These are phyloP conservation scores for Metschnikowia rubicola DNA, from an alignment of 805 yeast genomes.

Conservation along the genomic window DNA sequence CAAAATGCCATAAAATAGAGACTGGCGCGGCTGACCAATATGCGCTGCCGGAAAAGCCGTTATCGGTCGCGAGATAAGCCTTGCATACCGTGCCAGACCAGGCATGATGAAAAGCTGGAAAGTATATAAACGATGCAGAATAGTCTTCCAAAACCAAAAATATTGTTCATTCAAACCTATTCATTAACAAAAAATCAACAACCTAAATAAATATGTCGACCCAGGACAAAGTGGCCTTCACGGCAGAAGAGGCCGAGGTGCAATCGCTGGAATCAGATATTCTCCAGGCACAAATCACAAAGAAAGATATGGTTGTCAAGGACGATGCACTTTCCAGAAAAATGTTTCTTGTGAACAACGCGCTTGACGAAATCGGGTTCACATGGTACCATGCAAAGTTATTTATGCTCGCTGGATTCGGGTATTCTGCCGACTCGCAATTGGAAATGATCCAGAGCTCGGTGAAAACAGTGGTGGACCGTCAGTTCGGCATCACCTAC, in stretches of 20 bases:
- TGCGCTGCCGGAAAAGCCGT: no score
- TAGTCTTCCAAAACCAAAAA: no score
- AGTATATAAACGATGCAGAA: no score
- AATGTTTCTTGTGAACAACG: slow-evolving; percentile 46
- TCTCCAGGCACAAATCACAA: neutral
- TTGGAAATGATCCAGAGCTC: slow-evolving; percentile 45
- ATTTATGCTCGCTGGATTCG: slow-evolving; percentile 53
- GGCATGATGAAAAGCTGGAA: no score
- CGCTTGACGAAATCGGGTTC: slow-evolving; percentile 60
- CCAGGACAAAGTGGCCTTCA: neutral
- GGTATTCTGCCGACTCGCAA: slow-evolving; percentile 46
- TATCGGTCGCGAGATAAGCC: no score
- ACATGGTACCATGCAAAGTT: slow-evolving; percentile 50
- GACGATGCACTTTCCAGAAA: slow-evolving; percentile 35
- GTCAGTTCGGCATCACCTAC: slow-evolving; percentile 44
- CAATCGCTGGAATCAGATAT: neutral
- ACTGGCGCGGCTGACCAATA: no score
- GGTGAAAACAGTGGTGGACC: slow-evolving; percentile 44
- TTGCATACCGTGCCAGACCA: no score
- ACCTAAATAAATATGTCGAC: no score
- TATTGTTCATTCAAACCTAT: no score
- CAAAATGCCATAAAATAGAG: no score
- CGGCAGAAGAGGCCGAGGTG: neutral
- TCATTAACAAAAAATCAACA: no score
- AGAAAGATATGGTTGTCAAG: slow-evolving; percentile 8